phyloP scores from a whole-genome alignment of 495 filamentous ascomycete species.

The Cryomyces antarcticus region DNA sequence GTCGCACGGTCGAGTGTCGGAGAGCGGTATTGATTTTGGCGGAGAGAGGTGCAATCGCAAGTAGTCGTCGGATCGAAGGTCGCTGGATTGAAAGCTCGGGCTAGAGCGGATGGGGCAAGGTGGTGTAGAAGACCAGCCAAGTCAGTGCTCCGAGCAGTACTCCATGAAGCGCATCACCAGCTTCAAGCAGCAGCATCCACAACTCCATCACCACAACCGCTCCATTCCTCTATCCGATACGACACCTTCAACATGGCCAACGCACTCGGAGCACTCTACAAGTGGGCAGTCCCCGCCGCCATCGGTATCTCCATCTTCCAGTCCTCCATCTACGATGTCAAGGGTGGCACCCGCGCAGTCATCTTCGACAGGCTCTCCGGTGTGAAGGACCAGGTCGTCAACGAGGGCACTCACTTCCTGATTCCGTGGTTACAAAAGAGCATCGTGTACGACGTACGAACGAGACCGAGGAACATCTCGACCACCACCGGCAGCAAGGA shows the following conservation, averaged over 20 bases:
- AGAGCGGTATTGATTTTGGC: too few species aligned
- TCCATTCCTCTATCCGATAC: slow-evolving; percentile 2
- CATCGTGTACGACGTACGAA: slow-evolving; percentile 95
- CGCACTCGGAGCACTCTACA: slow-evolving; percentile 41
- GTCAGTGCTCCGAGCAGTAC: too few species aligned
- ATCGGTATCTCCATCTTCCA: slow-evolving; percentile 40
- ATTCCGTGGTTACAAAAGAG: slow-evolving; percentile 88
- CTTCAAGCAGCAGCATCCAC: background rate
- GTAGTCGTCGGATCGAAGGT: too few species aligned
- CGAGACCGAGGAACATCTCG: slow-evolving; percentile 86
- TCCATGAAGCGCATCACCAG: background rate
- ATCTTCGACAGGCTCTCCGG: slow-evolving; percentile 93
- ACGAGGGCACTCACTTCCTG: slow-evolving; percentile 94
- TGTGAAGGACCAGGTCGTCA: slow-evolving; percentile 79
- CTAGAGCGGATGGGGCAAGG: too few species aligned
- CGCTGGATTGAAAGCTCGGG: too few species aligned
- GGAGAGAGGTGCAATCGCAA: too few species aligned
- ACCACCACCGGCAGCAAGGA: slow-evolving; percentile 99
- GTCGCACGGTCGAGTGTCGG: too few species aligned
- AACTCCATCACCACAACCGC: slow-evolving; percentile 1
- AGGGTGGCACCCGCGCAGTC: slow-evolving; percentile 79
- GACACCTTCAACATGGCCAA: slow-evolving; percentile 33
- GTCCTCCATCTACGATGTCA: slow-evolving; percentile 86
- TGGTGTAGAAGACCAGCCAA: too few species aligned
- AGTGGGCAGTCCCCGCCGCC: slow-evolving; percentile 48